Conservation (phyloP, 495 filamentous ascomycete genomes). For the Xylaria venustula region DNA sequence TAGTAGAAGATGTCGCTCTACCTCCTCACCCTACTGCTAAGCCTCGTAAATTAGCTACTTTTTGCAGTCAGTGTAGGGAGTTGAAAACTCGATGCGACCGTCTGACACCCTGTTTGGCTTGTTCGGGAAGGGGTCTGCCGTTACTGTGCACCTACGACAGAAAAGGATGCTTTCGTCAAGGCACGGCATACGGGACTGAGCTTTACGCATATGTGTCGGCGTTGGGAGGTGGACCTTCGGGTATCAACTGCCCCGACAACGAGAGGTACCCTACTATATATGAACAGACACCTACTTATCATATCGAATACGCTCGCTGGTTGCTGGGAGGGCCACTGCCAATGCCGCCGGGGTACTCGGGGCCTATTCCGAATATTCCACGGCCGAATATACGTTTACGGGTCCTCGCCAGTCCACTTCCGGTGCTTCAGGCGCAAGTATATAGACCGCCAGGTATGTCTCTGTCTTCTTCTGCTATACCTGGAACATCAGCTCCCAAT, state of each 20-base stretch:
- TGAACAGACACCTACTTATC: not conserved
- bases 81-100: slow-evolving; percentile 1
- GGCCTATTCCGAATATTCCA: not conserved
- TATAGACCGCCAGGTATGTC: too few species aligned
- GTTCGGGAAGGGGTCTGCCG: not conserved
- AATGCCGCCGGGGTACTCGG: not conserved
- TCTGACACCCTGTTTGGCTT: slow-evolving; percentile 20
- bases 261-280: too few species aligned
- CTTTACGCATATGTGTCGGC: not conserved
- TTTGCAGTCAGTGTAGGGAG: too few species aligned
- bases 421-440: not conserved
- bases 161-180: slow-evolving; percentile 5
- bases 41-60: too few species aligned
- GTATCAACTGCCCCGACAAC: not conserved
- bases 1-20: not conserved
- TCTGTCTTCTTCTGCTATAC: too few species aligned
- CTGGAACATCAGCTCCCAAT: too few species aligned
- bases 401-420: not conserved
- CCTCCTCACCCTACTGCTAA: not conserved
- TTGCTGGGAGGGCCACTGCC: not conserved
- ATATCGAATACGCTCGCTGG: not conserved
- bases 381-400: not conserved
- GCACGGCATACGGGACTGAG: not conserved
- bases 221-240: not conserved
- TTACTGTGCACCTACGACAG: not conserved